Evolutionary conservation across 768 basidiomycete species (phyloP).

Genomic region (Chlorophyllum brunneum): DNA sequence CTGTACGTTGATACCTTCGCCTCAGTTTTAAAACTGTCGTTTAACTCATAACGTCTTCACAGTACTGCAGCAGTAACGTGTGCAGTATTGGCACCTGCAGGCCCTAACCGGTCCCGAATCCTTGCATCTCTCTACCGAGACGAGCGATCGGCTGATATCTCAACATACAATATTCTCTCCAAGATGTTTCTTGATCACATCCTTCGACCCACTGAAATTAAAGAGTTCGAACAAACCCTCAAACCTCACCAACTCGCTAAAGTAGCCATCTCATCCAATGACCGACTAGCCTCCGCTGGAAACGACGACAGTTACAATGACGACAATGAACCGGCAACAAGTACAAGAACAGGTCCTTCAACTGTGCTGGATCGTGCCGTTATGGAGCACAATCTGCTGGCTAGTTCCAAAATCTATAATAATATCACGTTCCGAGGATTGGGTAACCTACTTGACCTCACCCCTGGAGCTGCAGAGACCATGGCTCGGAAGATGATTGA

Average conservation of each 20-base stretch:
- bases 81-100: conserved; percentile 94
- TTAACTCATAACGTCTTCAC: conserved; percentile 5
- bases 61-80: conserved; percentile 93
- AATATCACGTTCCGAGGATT: conserved; percentile 96
- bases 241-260: conserved; percentile 94
- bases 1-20: conserved; percentile 52
- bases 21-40: background rate
- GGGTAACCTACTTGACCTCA: conserved; percentile 84
- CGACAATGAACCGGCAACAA: conserved; percentile 49
- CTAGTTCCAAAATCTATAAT: conserved; percentile 95
- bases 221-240: conserved; percentile 83
- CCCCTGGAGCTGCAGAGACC: conserved; percentile 90
- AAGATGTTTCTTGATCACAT: conserved; percentile 99
- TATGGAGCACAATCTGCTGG: conserved; percentile 97
- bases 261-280: conserved; percentile 80
- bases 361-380: conserved; percentile 97
- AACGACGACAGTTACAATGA: conserved; percentile 49
- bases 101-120: conserved; percentile 91
- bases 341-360: conserved; percentile 85
- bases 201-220: conserved; percentile 83
- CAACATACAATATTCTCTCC: conserved; percentile 84
- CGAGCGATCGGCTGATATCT: conserved; percentile 78
- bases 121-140: conserved; percentile 92
- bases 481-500: conserved; percentile 99
- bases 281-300: conserved; percentile 66